These are phyloP conservation scores for Ceratobasidium sp. DNA, from an alignment of 1,284 basidiomycete genomes.

Conservation along the genomic window DNA sequence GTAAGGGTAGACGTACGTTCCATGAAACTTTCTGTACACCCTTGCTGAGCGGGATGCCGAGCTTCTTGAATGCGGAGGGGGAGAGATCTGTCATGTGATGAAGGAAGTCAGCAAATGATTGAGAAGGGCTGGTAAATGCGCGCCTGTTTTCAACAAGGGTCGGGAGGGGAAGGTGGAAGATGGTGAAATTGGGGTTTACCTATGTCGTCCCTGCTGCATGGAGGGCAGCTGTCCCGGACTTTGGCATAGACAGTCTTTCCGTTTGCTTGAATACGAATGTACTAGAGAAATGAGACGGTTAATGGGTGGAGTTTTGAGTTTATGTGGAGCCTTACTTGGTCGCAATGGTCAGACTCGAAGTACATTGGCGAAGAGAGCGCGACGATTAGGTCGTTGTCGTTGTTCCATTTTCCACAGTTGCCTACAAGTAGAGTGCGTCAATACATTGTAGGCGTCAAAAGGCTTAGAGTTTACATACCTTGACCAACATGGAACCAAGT, in stretches of 20 bases:
- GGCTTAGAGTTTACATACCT: too few relatives aligned
- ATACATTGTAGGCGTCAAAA: too few relatives aligned
- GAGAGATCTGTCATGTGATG: slow-evolving; percentile 16
- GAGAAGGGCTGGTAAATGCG: background rate
- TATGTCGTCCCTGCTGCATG: slow-evolving; percentile 24
- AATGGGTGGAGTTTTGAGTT: too few relatives aligned
- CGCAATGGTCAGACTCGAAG: slow-evolving; percentile 7
- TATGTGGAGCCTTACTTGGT: slow-evolving; percentile 21
- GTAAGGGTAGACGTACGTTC: slow-evolving; percentile 1
- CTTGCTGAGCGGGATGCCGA: slow-evolving; percentile 10
- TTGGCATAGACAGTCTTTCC: slow-evolving; percentile 23
- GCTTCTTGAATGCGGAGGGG: slow-evolving; percentile 19
- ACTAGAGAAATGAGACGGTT: background rate
- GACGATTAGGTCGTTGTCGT: slow-evolving; percentile 21
- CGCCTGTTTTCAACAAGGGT: background rate
- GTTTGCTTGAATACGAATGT: slow-evolving; percentile 8
- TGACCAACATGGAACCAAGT: slow-evolving; percentile 33
- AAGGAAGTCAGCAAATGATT: background rate
- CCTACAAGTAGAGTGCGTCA: too few relatives aligned
- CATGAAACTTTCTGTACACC: slow-evolving; percentile 21
- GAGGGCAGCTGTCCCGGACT: slow-evolving; percentile 26
- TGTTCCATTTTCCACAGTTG: slow-evolving; percentile 30
- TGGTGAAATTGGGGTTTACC: background rate
- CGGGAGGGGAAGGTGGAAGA: background rate
- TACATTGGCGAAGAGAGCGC: slow-evolving; percentile 32